Percentiles rank a stretch among this genome's conserved stretches.
Conservation (phyloP, 1,139 yeast genomes). For the Candida pseudocylindracea region DNA sequence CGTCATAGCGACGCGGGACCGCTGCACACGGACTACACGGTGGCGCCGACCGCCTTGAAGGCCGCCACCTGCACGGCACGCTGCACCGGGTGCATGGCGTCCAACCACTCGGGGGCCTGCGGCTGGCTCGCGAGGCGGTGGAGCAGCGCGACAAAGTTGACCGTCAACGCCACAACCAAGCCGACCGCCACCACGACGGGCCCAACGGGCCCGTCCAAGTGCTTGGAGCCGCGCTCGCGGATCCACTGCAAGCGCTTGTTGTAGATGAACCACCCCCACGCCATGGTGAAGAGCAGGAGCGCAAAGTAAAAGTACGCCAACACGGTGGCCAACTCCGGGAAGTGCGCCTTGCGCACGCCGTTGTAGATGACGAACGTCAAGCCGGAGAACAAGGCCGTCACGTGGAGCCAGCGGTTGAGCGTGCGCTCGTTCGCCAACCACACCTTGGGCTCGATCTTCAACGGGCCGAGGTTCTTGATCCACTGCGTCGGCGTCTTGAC, state of each 20-base stretch:
- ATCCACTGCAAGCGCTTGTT: constrained; percentile 50
- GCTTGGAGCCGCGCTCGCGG: constrained; percentile 63
- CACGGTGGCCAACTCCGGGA: constrained; percentile 27
- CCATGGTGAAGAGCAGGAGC: constrained; percentile 59
- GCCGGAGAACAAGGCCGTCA: constrained; percentile 72
- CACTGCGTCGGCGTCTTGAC: constrained; percentile 61
- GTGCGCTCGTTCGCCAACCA: constrained; percentile 98
- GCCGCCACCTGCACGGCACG: too few species aligned
- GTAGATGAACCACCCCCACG: constrained; percentile 80
- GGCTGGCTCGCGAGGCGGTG: too few species aligned
- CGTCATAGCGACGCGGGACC: too few species aligned
- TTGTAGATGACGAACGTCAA: constrained; percentile 69
- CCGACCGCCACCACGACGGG: constrained; percentile 64
- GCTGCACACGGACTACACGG: too few species aligned
- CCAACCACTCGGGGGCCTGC: too few species aligned
- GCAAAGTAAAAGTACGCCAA: constrained; percentile 67
- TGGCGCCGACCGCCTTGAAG: too few species aligned
- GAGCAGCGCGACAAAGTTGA: constrained; percentile 30
- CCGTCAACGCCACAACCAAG: constrained; percentile 35
- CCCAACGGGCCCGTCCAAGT: constrained; percentile 76
- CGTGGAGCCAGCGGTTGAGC: constrained; percentile 86
- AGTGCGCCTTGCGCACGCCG: constrained; percentile 46
- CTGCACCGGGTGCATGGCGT: too few species aligned
- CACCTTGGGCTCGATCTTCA: constrained; percentile 89
- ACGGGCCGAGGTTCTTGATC: constrained; percentile 76